Conservation (phyloP, 2,329 filamentous ascomycete species). For the Trichophyton rubrum region DNA sequence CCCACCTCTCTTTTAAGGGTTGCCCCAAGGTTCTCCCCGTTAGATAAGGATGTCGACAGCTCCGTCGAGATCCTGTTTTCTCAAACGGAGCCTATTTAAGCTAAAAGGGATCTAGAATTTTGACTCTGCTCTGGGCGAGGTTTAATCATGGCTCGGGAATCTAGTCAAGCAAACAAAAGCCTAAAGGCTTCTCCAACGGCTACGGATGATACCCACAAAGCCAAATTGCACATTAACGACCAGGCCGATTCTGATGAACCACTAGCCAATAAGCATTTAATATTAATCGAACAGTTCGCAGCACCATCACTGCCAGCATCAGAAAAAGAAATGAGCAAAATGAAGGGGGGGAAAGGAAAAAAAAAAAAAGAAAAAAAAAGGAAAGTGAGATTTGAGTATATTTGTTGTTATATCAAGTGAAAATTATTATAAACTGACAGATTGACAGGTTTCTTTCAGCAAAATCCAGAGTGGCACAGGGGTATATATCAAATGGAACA, state of each 20-base stretch:
- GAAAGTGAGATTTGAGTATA: neutral
- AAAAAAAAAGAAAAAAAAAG: neutral
- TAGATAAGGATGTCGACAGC: neutral
- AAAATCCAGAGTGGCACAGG: neutral
- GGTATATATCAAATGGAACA: slow-evolving; percentile 1
- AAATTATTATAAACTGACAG: neutral
- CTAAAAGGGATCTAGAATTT: neutral
- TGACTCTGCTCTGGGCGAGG: neutral
- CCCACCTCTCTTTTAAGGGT: neutral
- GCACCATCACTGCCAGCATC: neutral
- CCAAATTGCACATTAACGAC: neutral
- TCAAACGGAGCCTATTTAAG: neutral
- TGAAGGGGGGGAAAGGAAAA: neutral
- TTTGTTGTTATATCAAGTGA: neutral
- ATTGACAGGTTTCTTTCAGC: neutral
- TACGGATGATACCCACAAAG: neutral
- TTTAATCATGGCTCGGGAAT: neutral
- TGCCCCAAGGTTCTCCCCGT: neutral
- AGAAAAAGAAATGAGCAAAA: too few relatives aligned
- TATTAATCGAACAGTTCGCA: neutral
- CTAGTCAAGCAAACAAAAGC: neutral
- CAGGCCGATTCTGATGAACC: neutral
- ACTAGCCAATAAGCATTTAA: neutral
- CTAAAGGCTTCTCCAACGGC: neutral
- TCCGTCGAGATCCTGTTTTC: neutral